Evolutionary conservation across 2,329 filamentous ascomycete genomes (phyloP).

Genomic region (Cytospora piceae): DNA sequence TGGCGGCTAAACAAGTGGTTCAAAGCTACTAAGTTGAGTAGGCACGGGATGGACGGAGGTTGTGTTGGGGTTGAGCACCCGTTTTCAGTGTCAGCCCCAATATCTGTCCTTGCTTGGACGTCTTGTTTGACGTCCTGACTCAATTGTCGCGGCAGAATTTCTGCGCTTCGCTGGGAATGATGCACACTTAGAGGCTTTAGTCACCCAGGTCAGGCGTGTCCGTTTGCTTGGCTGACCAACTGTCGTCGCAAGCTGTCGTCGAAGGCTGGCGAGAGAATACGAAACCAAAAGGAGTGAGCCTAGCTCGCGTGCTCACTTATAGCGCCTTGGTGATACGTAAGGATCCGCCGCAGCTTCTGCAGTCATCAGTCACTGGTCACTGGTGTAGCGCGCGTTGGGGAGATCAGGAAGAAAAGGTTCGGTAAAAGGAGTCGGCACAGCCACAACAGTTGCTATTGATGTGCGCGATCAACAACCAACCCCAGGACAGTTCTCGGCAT

Average conservation of each 20-base stretch:
- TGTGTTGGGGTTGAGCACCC: no score
- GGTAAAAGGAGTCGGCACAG: constrained; percentile 8
- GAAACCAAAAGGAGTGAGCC: neutral
- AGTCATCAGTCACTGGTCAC: neutral
- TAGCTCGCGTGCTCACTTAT: constrained; percentile 13
- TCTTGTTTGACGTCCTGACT: neutral
- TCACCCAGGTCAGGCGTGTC: no score
- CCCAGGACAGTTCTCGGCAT: neutral
- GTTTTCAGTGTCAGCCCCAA: neutral
- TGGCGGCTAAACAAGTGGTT: neutral
- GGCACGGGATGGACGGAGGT: neutral
- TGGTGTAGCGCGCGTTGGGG: constrained; percentile 7
- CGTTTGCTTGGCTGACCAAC: neutral
- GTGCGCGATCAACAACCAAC: constrained; percentile 3
- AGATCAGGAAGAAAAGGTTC: constrained; percentile 5
- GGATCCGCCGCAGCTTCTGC: neutral
- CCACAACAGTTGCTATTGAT: constrained; percentile 11
- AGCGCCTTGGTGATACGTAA: constrained; percentile 12
- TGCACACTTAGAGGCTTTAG: neutral
- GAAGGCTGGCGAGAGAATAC: neutral
- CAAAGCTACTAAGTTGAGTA: neutral
- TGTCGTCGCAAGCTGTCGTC: neutral
- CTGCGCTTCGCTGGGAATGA: neutral
- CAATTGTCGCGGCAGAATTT: neutral
- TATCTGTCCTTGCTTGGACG: neutral